Evolutionary conservation across 2,329 filamentous ascomycete genomes (phyloP), one percentile per base, ranked within the genome.

Genomic region (Colletotrichum sp.): DNA sequence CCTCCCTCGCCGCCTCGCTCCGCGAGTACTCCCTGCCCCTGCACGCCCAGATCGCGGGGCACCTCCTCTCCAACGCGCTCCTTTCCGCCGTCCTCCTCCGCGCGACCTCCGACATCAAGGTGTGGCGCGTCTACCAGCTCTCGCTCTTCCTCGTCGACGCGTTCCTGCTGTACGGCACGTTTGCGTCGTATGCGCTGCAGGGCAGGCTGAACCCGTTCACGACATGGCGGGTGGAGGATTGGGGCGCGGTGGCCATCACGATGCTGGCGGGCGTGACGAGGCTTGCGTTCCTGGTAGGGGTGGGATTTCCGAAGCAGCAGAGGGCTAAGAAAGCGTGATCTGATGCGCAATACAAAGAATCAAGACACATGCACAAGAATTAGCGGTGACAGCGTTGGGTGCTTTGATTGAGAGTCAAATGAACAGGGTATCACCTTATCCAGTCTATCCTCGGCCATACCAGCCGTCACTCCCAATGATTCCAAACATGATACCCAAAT

Each of bases 351-450:
- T 0, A 13, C 5, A 0, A 39, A 39, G 5, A 18, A 8, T 3
- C 8, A n/a, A 44, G 2, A 44, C 36, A 18, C 24, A 24, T 24
- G 24, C 24, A 24, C 24, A 24, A 24, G 32, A 34, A 5, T 34
- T 28, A 28, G 3, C 3, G 28, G 28, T 28, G 28, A 28, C 28
- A 8, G 62, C 60, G 21, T 28, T 28, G n/a, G n/a, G 30, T 52
- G 55, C 39, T 28, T 34, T 64, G 3, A 60, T 72, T 39, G 21
- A 30, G n/a, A 70, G 59, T 44, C 18, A 64, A 71, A 71, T 75
- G 66, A 75, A 75, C 39, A 77, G 75, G 75, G 75, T 77, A 77
- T 77, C 75, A 69, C 72, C 75, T 55, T 75, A 75, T 77, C 75
- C 75, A 77, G 66, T 77, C 75, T 77, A 77, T 76, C 70, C 64